Evolutionary conservation across 495 filamentous ascomycete species (phyloP).

Genomic region (Aspergillus diversus): DNA sequence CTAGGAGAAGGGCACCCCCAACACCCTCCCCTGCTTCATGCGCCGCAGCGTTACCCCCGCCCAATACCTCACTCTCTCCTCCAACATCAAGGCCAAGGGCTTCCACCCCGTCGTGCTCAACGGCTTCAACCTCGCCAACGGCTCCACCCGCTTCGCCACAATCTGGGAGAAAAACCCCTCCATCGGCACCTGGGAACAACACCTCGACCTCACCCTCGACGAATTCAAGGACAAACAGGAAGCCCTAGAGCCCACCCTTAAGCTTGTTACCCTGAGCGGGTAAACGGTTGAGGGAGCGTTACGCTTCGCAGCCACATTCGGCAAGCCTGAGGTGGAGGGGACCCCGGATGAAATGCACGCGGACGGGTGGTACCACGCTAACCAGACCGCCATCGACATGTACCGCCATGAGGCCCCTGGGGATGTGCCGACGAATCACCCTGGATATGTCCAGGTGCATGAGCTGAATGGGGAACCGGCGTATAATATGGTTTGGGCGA

Average conservation of each 20-base stretch:
- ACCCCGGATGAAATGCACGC: not conserved
- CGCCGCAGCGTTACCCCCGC: not conserved
- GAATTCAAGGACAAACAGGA: not conserved
- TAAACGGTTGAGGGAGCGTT: not conserved
- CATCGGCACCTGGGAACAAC: not conserved
- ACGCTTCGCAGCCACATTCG: not conserved
- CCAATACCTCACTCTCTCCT: not conserved
- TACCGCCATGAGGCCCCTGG: not conserved
- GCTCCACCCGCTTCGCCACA: not conserved
- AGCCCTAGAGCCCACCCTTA: not conserved
- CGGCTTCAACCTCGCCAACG: not conserved
- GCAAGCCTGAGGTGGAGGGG: not conserved
- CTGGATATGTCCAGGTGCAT: not conserved
- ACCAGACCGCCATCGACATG: not conserved
- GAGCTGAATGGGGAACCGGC: not conserved
- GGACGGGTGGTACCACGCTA: not conserved
- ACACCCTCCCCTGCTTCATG: not conserved
- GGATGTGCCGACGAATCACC: not conserved
- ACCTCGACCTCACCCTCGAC: not conserved
- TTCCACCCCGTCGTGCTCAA: slow-evolving; percentile 3
- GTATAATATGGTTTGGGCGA: not conserved
- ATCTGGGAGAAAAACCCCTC: not conserved
- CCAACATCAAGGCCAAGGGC: not conserved
- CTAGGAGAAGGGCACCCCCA: not conserved
- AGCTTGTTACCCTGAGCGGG: not conserved